A percentile compares a stretch with the other conserved stretches of the same genome.
Evolutionary conservation across 1,284 basidiomycete genomes (phyloP).

Genomic region (Cryptococcus floricola): DNA sequence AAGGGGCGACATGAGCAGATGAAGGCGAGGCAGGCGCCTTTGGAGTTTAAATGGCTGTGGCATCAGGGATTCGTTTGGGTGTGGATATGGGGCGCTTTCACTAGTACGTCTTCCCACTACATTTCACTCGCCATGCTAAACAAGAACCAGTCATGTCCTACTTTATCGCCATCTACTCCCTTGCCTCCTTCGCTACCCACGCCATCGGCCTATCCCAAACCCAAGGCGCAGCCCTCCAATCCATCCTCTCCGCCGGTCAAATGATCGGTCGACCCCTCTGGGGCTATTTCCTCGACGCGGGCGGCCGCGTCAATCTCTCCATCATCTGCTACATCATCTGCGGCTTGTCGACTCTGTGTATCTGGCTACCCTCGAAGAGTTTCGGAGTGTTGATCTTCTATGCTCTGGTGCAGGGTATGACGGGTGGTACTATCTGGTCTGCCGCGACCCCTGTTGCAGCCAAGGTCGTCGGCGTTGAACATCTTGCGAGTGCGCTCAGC

Average conservation of each 20-base stretch:
- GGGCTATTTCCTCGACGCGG: conserved; percentile 47
- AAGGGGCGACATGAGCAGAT: conserved; percentile 38
- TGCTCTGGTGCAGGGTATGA: conserved; percentile 47
- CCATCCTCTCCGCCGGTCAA: conserved; percentile 51
- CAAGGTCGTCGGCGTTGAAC: conserved; percentile 47
- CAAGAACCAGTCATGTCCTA: conserved; percentile 44
- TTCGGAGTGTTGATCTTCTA: conserved; percentile 49
- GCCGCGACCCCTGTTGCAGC: conserved; percentile 43
- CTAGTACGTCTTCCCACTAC: conserved; percentile 11
- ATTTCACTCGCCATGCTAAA: not conserved
- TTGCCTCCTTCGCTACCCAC: conserved; percentile 50
- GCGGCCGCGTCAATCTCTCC: conserved; percentile 49
- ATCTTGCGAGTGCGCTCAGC: conserved; percentile 47
- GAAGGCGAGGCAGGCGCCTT: conserved; percentile 24
- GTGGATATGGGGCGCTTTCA: conserved; percentile 29
- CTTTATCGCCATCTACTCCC: conserved; percentile 51
- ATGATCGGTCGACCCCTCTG: conserved; percentile 50
- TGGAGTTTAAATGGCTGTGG: conserved; percentile 30
- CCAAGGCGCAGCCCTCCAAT: conserved; percentile 49
- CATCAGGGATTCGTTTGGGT: conserved; percentile 40
- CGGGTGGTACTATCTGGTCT: conserved; percentile 49
- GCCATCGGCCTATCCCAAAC: conserved; percentile 48
- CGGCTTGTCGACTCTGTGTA: conserved; percentile 46
- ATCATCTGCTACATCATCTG: conserved; percentile 46
- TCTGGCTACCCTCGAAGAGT: conserved; percentile 49